Base-by-base conservation (phyloP, 2,329 filamentous ascomycete genomes). In the Polychaeton citri region DNA sequence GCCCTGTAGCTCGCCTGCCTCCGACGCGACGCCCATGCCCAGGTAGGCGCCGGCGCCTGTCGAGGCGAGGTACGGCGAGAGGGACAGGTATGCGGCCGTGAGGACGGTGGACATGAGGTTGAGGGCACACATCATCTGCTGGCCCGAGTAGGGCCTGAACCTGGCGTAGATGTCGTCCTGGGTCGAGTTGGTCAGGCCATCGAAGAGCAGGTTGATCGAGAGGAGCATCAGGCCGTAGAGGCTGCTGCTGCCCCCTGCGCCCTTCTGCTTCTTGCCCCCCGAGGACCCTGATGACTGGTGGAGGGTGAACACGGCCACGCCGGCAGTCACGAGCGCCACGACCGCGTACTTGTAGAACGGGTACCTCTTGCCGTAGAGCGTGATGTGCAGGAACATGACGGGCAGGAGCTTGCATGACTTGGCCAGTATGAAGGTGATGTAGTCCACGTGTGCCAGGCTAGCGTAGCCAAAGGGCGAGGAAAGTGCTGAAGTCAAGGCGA, bases 51-150 rank as follows among this genome's bases (percentile, higher is more conserved):
- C 64, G 2, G 67, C 21, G 0, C 57, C 52, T 5, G 62, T 85
- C 38, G 70, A 66, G 0, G 80, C 81, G n/a, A 95, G 60, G 64
- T 79, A 84, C 0, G 90, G 90, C 49, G 78, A 81, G 15, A 86
- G 53, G 13, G 88, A 45, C 31, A 98, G 74, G 52, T 93, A 96
- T 0, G 64, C 54, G 15, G 73, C 68, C 3, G 87, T 96, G 38
- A 96, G 67, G 32, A 76, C 54, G 3, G 86, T 88, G 49, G 75
- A 80, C 60, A 96, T 81, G 38, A 94, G 66, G 57, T 96, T 98
- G 61, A 95, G 85, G 26, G 88, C 87, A 57, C 87, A 92, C 90
- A 98, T 98, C 90, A 98, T 98, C 71, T 98, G 90, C 40, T 88
- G 86, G 7, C 90, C 90, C 2, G 76, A 75, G 57, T 90, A 95